phyloP scores from a whole-genome alignment of 805 yeast species.

The Wickerhamomyces mucosus region DNA sequence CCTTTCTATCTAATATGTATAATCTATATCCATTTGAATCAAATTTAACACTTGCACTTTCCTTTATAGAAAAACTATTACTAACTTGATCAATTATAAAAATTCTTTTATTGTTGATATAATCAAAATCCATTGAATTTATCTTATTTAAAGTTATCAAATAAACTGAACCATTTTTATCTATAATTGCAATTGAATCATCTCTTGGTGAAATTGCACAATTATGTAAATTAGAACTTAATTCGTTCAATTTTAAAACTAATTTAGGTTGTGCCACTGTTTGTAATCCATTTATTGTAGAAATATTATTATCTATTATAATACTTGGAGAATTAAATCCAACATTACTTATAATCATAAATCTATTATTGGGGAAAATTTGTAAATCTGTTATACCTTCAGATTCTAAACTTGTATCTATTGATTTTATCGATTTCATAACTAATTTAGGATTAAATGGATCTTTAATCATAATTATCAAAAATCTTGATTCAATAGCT shows the following conservation, averaged over 20 bases:
- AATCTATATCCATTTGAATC: conserved; percentile 77
- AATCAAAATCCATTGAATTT: conserved; percentile 22
- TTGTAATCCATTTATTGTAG: conserved; percentile 27
- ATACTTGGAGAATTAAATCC: conserved; percentile 62
- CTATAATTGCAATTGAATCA: conserved; percentile 75
- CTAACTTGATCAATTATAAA: conserved; percentile 66
- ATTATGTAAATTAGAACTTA: conserved; percentile 71
- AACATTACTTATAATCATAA: conserved; percentile 48
- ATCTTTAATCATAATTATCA: conserved; percentile 60
- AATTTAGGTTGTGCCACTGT: conserved; percentile 51
- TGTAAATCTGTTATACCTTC: conserved; percentile 83
- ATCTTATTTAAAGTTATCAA: conserved; percentile 55
- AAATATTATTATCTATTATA: conserved; percentile 54
- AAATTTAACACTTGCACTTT: conserved; percentile 72
- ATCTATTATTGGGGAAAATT: conserved; percentile 58
- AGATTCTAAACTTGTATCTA: conserved; percentile 61
- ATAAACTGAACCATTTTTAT: conserved; percentile 68
- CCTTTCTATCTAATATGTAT: conserved; percentile 72
- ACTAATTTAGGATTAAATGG: conserved; percentile 56
- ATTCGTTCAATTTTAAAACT: conserved; percentile 58
- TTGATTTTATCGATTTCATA: conserved; percentile 55
- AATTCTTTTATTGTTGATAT: conserved; percentile 34
- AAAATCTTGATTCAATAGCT: conserved; percentile 63
- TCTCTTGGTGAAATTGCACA: conserved; percentile 77
- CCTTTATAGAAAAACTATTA: conserved; percentile 59